These are phyloP conservation scores for Macrocybe gigantea DNA, from an alignment of 768 basidiomycete species.

Conservation along the genomic window DNA sequence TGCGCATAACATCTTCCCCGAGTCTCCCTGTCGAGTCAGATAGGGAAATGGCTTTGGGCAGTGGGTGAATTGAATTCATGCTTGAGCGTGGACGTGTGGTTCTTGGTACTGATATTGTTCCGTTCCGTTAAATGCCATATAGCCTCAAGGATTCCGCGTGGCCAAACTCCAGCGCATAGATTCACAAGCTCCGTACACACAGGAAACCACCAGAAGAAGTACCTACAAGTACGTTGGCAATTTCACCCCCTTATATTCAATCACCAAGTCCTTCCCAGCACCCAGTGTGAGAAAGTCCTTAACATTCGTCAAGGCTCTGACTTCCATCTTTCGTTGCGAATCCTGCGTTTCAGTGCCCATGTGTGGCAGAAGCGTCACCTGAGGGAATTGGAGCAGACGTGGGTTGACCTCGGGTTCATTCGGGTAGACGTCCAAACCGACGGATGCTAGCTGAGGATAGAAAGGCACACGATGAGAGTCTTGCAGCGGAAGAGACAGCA, in stretches of 20 bases:
- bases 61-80: too few species aligned
- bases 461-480: conserved; percentile 4
- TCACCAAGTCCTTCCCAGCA: conserved; percentile 60
- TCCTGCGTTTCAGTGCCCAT: conserved; percentile 89
- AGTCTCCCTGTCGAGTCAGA: too few species aligned
- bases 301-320: conserved; percentile 76
- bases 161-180: not conserved
- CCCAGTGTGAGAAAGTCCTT: conserved; percentile 63
- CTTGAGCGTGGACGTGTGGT: too few species aligned
- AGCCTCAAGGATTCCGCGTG: conserved; percentile 15
- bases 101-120: too few species aligned
- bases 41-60: too few species aligned
- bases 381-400: conserved; percentile 71
- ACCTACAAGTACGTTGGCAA: too few species aligned
- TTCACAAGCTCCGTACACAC: too few species aligned
- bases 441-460: conserved; percentile 56
- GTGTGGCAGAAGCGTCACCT: conserved; percentile 84
- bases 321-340: conserved; percentile 76
- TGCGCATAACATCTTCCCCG: too few species aligned
- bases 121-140: too few species aligned
- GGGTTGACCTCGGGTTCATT: conserved; percentile 81
- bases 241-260: conserved; percentile 29
- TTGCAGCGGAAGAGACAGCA: not conserved
- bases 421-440: conserved; percentile 84
- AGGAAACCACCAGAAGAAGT: not conserved